Conservation (phyloP, 306 rosid genomes). For the Oemleria cerasiformis region DNA sequence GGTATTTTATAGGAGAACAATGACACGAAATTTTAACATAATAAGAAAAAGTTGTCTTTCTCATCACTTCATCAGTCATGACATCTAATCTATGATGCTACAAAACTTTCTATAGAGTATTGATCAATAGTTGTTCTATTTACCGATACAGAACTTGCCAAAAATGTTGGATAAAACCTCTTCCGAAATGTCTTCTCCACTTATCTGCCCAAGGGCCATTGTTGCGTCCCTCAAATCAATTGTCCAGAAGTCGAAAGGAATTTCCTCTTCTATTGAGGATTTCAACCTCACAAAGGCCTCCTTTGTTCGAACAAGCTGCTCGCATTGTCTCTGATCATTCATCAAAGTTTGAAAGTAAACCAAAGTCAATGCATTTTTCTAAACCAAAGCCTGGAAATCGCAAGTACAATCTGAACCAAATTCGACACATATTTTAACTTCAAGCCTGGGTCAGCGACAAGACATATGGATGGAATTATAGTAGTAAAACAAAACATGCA, state of each 20-base stretch:
- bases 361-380: neutral
- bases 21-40: neutral
- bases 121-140: constrained; percentile 34
- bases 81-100: neutral
- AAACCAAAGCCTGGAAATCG: neutral
- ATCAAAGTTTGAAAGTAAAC: constrained; percentile 14
- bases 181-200: constrained; percentile 92
- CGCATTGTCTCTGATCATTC: constrained; percentile 81
- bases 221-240: constrained; percentile 90
- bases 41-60: neutral
- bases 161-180: constrained; percentile 87
- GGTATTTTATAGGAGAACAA: too few species aligned
- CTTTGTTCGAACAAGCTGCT: constrained; percentile 86
- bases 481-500: neutral
- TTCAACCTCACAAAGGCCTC: constrained; percentile 78
- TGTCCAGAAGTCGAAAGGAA: constrained; percentile 93
- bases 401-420: neutral
- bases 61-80: neutral
- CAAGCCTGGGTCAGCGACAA: neutral
- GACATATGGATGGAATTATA: neutral
- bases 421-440: neutral
- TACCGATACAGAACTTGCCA: constrained; percentile 86
- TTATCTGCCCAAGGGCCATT: constrained; percentile 80
- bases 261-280: constrained; percentile 70
- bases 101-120: neutral